Percentiles rank a stretch among this genome's conserved stretches.
These are phyloP conservation scores for Oryza meridionalis DNA, from an alignment of 176 grass and related monocot genomes.

Conservation along the genomic window DNA sequence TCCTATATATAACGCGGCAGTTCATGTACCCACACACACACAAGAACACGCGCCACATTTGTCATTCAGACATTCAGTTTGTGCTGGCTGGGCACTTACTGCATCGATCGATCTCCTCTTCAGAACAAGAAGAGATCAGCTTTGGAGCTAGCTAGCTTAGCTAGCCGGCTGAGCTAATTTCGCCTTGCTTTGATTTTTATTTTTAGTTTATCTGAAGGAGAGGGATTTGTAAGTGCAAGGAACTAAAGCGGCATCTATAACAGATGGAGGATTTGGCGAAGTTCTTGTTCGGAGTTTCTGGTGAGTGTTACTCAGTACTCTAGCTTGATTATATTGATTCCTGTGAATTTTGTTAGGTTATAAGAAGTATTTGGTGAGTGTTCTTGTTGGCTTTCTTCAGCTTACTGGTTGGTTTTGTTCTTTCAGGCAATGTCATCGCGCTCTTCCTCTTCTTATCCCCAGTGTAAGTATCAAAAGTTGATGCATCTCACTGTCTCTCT, in stretches of 20 bases:
- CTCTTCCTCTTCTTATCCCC: conserved; percentile 82
- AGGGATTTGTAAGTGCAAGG: background rate
- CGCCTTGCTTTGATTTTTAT: background rate
- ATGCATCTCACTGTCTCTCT: background rate
- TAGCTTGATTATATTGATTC: background rate
- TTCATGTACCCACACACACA: conserved; percentile 3
- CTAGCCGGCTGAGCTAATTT: background rate
- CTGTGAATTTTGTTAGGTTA: background rate
- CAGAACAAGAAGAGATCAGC: background rate
- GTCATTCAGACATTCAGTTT: conserved; percentile 6
- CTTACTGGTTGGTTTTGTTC: background rate
- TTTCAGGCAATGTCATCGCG: conserved; percentile 73
- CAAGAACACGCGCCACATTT: background rate
- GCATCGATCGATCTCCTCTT: background rate
- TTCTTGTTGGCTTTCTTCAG: conserved; percentile 11
- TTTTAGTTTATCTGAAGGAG: background rate
- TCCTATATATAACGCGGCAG: conserved; percentile 35
- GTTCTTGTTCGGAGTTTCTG: conserved; percentile 71
- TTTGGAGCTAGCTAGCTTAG: background rate
- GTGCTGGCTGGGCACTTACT: background rate
- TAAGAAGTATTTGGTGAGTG: background rate
- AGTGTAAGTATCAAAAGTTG: conserved; percentile 48
- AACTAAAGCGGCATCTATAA: background rate
- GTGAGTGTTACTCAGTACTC: conserved; percentile 20
- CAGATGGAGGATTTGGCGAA: conserved; percentile 58